Evolutionary conservation across 75 land plant species (phyloP).

Genomic region (Cunninghamia lanceolata): DNA sequence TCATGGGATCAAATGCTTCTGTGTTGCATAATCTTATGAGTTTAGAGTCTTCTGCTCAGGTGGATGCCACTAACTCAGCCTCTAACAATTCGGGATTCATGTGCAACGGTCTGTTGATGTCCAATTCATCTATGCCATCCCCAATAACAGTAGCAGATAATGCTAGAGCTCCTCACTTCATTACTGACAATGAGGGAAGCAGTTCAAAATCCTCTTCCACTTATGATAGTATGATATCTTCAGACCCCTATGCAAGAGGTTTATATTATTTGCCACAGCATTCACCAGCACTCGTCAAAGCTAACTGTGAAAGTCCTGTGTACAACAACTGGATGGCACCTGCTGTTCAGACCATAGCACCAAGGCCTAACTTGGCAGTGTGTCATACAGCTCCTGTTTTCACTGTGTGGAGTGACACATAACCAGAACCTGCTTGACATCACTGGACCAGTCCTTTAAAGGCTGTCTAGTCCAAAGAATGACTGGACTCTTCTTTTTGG

Average conservation of each 20-base stretch:
- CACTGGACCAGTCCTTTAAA: background rate
- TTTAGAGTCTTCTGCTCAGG: constrained; percentile 5
- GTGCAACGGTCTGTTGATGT: background rate
- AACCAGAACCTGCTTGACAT: background rate
- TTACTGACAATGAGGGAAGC: background rate
- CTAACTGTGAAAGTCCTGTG: constrained; percentile 6
- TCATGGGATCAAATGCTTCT: constrained; percentile 6
- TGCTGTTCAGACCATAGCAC: constrained; percentile 7
- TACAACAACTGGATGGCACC: constrained; percentile 12
- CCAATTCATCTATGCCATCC: constrained; percentile 11
- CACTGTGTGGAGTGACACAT: constrained; percentile 10
- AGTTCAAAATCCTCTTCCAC: background rate
- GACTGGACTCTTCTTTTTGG: background rate
- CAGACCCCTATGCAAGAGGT: constrained; percentile 12
- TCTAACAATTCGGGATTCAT: background rate
- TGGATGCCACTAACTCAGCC: background rate
- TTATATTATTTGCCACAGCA: constrained; percentile 5
- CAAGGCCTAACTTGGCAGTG: constrained; percentile 9
- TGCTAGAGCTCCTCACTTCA: constrained; percentile 7
- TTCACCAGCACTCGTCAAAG: background rate
- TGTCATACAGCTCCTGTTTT: constrained; percentile 10
- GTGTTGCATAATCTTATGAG: constrained; percentile 8
- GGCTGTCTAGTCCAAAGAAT: background rate
- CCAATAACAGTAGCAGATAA: background rate
- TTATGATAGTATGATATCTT: constrained; percentile 6